Percentiles rank a stretch among this genome's conserved stretches.
Evolutionary conservation across 805 yeast genomes (phyloP).

Genomic region (Metschnikowia lochheadii): DNA sequence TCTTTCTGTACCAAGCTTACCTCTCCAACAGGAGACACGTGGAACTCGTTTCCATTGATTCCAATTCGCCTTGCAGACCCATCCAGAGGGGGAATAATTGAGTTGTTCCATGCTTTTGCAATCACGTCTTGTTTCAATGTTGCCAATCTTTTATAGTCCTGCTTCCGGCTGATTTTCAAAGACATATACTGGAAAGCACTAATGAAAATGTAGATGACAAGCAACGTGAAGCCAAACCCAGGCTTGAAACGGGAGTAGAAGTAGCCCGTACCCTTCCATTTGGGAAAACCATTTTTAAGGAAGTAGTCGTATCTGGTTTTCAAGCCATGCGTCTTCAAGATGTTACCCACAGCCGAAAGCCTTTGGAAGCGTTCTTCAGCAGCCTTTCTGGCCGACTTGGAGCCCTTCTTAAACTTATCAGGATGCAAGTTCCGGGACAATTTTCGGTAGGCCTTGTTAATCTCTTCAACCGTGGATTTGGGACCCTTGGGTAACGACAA

Average conservation of each 20-base stretch:
- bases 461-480: constrained; percentile 48
- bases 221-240: constrained; percentile 48
- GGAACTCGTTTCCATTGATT: constrained; percentile 46
- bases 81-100: constrained; percentile 46
- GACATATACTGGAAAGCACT: constrained; percentile 57
- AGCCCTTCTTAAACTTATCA: constrained; percentile 51
- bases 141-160: constrained; percentile 55
- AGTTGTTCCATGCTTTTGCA: constrained; percentile 53
- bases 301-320: constrained; percentile 80
- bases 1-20: constrained; percentile 46
- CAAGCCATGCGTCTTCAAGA: constrained; percentile 54
- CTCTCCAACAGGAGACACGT: constrained; percentile 54
- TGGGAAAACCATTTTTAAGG: constrained; percentile 79
- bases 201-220: constrained; percentile 47
- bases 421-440: constrained; percentile 78
- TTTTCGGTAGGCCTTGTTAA: constrained; percentile 64
- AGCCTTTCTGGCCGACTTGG: constrained; percentile 34
- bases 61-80: constrained; percentile 45
- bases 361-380: constrained; percentile 74
- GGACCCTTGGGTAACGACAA: constrained; percentile 46
- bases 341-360: constrained; percentile 69
- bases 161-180: constrained; percentile 49
- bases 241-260: constrained; percentile 67
- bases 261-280: constrained; percentile 67
- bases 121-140: constrained; percentile 49